phyloP scores from a whole-genome alignment of 306 rosid species.

The Potentilla sterilis region DNA sequence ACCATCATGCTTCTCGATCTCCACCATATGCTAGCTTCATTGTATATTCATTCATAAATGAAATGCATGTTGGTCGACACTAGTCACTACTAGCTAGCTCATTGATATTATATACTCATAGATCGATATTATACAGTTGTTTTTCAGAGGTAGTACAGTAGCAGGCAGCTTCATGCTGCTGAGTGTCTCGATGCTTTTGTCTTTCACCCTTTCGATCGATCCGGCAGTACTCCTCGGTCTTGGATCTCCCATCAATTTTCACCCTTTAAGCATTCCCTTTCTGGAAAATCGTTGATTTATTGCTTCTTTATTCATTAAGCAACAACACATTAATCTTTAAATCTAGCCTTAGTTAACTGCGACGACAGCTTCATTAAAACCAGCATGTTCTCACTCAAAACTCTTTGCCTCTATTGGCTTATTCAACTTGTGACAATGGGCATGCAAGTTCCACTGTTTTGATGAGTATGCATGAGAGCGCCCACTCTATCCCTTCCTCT shows the following conservation, averaged over 20 bases:
- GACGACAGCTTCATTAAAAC: constrained; percentile 50
- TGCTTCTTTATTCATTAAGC: constrained; percentile 19
- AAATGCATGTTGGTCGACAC: not conserved
- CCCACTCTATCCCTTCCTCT: not conserved
- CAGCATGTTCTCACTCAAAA: constrained; percentile 53
- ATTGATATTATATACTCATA: not conserved
- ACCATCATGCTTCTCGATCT: constrained; percentile 11
- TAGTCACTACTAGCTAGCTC: not conserved
- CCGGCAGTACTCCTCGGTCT: constrained; percentile 25
- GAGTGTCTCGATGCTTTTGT: constrained; percentile 36
- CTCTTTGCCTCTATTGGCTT: not conserved
- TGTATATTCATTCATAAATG: not conserved
- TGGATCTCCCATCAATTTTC: constrained; percentile 62
- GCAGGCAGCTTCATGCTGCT: not conserved
- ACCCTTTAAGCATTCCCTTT: constrained; percentile 29
- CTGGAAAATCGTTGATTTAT: constrained; percentile 34
- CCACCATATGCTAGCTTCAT: not conserved
- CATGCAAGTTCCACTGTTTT: not conserved
- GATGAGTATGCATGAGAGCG: not conserved
- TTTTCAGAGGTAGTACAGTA: not conserved
- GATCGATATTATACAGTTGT: not conserved
- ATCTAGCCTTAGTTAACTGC: not conserved
- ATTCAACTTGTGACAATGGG: not conserved
- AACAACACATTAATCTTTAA: constrained; percentile 15
- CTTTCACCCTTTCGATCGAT: constrained; percentile 23